A percentile compares a stretch with the other conserved stretches of the same genome.
Evolutionary conservation across 768 basidiomycete species (phyloP).

Genomic region (Leccinum arenicola): DNA sequence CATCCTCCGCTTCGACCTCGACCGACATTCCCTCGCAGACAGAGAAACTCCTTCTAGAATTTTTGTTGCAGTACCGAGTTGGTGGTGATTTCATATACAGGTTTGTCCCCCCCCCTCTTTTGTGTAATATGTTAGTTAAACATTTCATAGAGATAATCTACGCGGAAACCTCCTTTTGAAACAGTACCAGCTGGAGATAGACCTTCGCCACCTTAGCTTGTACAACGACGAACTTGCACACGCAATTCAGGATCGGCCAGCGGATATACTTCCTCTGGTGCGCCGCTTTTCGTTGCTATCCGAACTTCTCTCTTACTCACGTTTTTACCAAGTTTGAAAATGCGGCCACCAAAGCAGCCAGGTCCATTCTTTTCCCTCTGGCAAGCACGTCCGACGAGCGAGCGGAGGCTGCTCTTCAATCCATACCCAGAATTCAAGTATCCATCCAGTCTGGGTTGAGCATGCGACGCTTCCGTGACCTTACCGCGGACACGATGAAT

Average conservation of each 20-base stretch:
- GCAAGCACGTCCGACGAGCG: slow-evolving; percentile 46
- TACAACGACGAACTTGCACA: slow-evolving; percentile 98
- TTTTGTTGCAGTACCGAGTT: slow-evolving; percentile 83
- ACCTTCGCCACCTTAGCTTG: slow-evolving; percentile 65
- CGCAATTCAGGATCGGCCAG: slow-evolving; percentile 83
- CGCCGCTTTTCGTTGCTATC: slow-evolving; percentile 22
- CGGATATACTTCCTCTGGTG: slow-evolving; percentile 86
- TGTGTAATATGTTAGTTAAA: background rate
- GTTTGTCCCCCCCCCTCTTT: slow-evolving; percentile 37
- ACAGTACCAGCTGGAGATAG: slow-evolving; percentile 83
- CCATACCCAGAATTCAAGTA: slow-evolving; percentile 78
- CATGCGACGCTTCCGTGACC: slow-evolving; percentile 89
- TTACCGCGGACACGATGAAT: slow-evolving; percentile 92
- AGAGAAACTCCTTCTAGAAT: slow-evolving; percentile 78
- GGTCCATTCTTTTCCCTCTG: slow-evolving; percentile 79
- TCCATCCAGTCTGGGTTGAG: slow-evolving; percentile 89
- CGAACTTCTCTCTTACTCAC: background rate
- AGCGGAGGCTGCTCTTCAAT: slow-evolving; percentile 44
- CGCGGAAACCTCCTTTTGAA: slow-evolving; percentile 87
- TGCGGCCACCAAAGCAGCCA: slow-evolving; percentile 82
- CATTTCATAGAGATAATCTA: slow-evolving; percentile 65
- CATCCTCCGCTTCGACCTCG: slow-evolving; percentile 44
- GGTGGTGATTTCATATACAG: slow-evolving; percentile 92
- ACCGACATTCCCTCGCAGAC: slow-evolving; percentile 78
- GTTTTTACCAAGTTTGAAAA: slow-evolving; percentile 72